These are phyloP conservation scores for Dactylellina leptospora DNA, from an alignment of 2,329 filamentous ascomycete species.

Conservation along the genomic window DNA sequence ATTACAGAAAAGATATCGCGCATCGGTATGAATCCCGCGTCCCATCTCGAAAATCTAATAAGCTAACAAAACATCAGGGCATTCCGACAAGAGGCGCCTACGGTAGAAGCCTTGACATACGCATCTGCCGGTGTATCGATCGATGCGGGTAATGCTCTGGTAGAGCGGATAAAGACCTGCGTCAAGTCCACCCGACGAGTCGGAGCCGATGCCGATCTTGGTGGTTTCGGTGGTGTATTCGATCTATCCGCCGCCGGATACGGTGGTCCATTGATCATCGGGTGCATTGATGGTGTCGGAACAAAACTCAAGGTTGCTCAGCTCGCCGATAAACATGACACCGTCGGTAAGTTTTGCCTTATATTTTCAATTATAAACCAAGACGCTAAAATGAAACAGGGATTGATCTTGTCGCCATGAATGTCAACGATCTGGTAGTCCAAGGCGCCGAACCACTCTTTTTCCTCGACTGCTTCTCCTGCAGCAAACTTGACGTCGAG, in stretches of 20 bases:
- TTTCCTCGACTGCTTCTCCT: constrained; percentile 98
- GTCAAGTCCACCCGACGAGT: constrained; percentile 85
- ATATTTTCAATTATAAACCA: too few species aligned
- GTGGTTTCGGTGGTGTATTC: constrained; percentile 90
- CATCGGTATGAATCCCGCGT: constrained; percentile 66
- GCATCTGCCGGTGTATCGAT: constrained; percentile 93
- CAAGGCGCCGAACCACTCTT: constrained; percentile 94
- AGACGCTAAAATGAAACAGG: constrained; percentile 59
- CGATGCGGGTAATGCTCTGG: constrained; percentile 90
- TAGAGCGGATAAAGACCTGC: constrained; percentile 87
- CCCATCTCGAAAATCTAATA: background rate
- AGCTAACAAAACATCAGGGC: constrained; percentile 41
- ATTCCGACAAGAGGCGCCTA: constrained; percentile 57
- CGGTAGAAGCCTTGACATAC: constrained; percentile 75
- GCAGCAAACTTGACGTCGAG: constrained; percentile 81
- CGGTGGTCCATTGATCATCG: constrained; percentile 82
- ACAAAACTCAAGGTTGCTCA: constrained; percentile 98
- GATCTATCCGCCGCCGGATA: constrained; percentile 80
- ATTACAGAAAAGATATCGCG: constrained; percentile 92
- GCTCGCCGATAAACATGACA: constrained; percentile 86
- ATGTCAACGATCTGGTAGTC: constrained; percentile 96
- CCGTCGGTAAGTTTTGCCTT: constrained; percentile 68
- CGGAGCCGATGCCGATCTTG: constrained; percentile 91
- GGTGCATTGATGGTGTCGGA: constrained; percentile 93
- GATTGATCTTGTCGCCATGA: constrained; percentile 98